Evolutionary conservation across 1,284 basidiomycete genomes (phyloP).

Genomic region (Puccinia hordei): DNA sequence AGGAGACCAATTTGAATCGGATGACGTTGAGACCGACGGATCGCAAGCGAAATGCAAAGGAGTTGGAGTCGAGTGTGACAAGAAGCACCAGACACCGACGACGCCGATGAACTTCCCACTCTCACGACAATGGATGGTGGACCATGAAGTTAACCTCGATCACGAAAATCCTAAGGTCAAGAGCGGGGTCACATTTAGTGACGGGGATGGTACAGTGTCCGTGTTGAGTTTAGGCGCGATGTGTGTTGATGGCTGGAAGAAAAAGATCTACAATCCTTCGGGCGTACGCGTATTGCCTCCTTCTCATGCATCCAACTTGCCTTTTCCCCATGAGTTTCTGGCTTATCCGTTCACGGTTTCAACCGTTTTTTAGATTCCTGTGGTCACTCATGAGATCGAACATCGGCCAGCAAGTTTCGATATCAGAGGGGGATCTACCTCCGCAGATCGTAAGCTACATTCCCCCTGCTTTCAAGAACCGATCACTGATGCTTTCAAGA

Average conservation of each 20-base stretch:
- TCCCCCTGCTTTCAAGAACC: neutral
- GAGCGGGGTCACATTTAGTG: constrained; percentile 83
- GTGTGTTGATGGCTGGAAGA: constrained; percentile 94
- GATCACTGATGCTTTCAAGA: neutral
- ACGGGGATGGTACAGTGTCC: constrained; percentile 95
- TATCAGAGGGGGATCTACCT: constrained; percentile 82
- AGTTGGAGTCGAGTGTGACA: constrained; percentile 53
- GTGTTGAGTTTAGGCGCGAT: constrained; percentile 86
- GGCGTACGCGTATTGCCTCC: constrained; percentile 64
- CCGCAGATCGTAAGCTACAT: constrained; percentile 61
- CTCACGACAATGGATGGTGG: constrained; percentile 74
- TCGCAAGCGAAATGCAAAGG: constrained; percentile 48
- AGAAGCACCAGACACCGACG: constrained; percentile 60
- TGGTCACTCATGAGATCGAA: constrained; percentile 85
- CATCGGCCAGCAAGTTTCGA: constrained; percentile 78
- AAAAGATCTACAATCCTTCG: constrained; percentile 88
- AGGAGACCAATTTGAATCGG: constrained; percentile 53
- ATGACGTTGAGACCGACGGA: constrained; percentile 56
- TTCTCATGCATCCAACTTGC: neutral
- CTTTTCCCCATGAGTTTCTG: neutral
- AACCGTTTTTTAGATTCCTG: constrained; percentile 60
- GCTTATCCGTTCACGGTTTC: too few relatives aligned
- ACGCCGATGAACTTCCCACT: constrained; percentile 67
- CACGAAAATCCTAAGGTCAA: constrained; percentile 63
- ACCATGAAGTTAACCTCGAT: constrained; percentile 75